phyloP scores from a whole-genome alignment of 805 yeast genomes.

The Ogataea nonfermentans region DNA sequence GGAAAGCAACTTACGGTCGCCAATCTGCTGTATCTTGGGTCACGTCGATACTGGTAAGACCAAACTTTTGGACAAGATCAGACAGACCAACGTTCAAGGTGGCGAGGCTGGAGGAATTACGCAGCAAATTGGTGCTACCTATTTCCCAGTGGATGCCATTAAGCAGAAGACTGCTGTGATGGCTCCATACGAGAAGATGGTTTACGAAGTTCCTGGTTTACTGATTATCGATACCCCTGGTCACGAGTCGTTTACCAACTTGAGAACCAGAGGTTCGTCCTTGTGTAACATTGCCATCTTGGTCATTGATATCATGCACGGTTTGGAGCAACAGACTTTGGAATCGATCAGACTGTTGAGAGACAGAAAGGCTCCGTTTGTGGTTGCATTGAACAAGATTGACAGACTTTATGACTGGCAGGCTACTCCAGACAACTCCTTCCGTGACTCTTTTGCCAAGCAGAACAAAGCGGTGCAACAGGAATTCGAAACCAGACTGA shows the following conservation, averaged over 20 bases:
- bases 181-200: slow-evolving; percentile 79
- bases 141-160: slow-evolving; percentile 95
- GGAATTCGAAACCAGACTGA: slow-evolving; percentile 86
- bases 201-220: slow-evolving; percentile 95
- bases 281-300: slow-evolving; percentile 98
- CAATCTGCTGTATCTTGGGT: slow-evolving; percentile 98
- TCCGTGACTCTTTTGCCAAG: slow-evolving; percentile 86
- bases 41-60: slow-evolving; percentile 99
- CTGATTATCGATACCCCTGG: slow-evolving; percentile 98
- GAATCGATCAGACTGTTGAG: slow-evolving; percentile 90
- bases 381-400: slow-evolving; percentile 95
- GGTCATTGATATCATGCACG: slow-evolving; percentile 99
- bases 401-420: slow-evolving; percentile 98
- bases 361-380: slow-evolving; percentile 96
- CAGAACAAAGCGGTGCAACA: slow-evolving; percentile 84
- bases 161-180: slow-evolving; percentile 88
- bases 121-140: slow-evolving; percentile 99
- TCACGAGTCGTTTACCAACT: slow-evolving; percentile 97
- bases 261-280: slow-evolving; percentile 98
- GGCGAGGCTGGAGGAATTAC: slow-evolving; percentile 99
- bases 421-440: slow-evolving; percentile 83
- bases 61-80: slow-evolving; percentile 90
- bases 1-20: slow-evolving; percentile 77
- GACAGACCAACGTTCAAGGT: slow-evolving; percentile 99
- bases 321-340: slow-evolving; percentile 95